A percentile compares a stretch with the other conserved stretches of the same genome.
phyloP scores from a whole-genome alignment of 371 early-diverging fungal genomes.

The Apophysomyces variabilis region DNA sequence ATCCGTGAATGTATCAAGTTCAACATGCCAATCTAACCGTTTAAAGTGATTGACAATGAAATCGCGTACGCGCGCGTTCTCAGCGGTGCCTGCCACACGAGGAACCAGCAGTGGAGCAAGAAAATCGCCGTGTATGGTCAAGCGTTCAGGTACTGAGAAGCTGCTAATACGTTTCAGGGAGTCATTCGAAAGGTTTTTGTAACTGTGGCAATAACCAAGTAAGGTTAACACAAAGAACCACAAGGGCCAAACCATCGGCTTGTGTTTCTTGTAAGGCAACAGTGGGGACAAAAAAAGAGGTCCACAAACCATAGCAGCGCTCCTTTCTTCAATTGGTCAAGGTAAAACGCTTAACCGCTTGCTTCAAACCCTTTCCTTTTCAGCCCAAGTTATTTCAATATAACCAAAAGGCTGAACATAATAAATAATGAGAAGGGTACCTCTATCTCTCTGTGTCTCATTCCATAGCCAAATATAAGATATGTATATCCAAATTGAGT shows the following conservation, averaged over 20 bases:
- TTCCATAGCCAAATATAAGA: too few relatives aligned
- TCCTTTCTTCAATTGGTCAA: too few relatives aligned
- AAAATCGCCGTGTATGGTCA: constrained; percentile 50
- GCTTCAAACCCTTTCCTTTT: too few relatives aligned
- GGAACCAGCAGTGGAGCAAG: constrained; percentile 68
- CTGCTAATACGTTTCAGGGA: constrained; percentile 8
- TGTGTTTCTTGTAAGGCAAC: not conserved
- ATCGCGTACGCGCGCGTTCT: constrained; percentile 67
- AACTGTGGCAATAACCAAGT: not conserved
- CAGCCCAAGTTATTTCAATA: too few relatives aligned
- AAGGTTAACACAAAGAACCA: not conserved
- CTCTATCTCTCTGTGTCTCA: too few relatives aligned
- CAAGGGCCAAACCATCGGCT: not conserved
- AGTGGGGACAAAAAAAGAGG: not conserved
- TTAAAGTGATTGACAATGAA: constrained; percentile 67
- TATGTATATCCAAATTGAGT: too few relatives aligned
- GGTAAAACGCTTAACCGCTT: too few relatives aligned
- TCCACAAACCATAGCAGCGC: too few relatives aligned
- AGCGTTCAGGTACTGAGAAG: constrained; percentile 21
- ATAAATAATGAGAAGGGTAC: too few relatives aligned
- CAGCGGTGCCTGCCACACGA: constrained; percentile 75
- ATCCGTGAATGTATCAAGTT: constrained; percentile 74
- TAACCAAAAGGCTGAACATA: too few relatives aligned
- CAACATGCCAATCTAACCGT: constrained; percentile 72
- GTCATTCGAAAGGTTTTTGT: constrained; percentile 1